Evolutionary conservation across 179 eudicot genomes (phyloP).

Genomic region (Heliamphora pulchella): DNA sequence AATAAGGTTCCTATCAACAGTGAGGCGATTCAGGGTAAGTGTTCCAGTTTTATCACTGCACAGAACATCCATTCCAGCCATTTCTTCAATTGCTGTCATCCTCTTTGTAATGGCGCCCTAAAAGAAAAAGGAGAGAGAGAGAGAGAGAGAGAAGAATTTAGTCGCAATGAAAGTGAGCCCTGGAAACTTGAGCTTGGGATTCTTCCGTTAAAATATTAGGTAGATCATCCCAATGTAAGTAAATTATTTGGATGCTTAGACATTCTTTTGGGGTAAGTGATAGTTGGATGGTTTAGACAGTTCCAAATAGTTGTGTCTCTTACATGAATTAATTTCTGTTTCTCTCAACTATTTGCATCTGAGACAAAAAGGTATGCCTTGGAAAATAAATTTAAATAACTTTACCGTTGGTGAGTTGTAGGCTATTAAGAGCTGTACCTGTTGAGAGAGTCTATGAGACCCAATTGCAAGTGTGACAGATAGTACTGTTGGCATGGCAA

Average conservation of each 20-base stretch:
- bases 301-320: neutral
- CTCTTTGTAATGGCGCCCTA: slow-evolving; percentile 89
- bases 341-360: neutral
- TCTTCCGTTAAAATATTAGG: neutral
- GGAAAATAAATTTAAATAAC: neutral
- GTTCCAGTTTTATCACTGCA: slow-evolving; percentile 94
- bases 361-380: neutral
- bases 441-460: slow-evolving; percentile 70
- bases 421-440: slow-evolving; percentile 30
- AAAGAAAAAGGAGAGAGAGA: neutral
- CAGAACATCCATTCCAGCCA: slow-evolving; percentile 95
- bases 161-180: neutral
- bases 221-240: neutral
- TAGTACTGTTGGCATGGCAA: slow-evolving; percentile 75
- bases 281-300: neutral
- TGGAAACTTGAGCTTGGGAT: neutral
- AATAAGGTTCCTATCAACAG: slow-evolving; percentile 62
- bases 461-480: slow-evolving; percentile 74
- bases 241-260: neutral
- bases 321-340: neutral
- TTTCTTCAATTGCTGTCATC: slow-evolving; percentile 92
- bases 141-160: neutral
- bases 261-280: too few relatives aligned
- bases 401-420: neutral
- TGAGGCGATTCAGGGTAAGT: slow-evolving; percentile 79